Conservation (phyloP, 345 rosid species). For the Gossypium stocksii region DNA sequence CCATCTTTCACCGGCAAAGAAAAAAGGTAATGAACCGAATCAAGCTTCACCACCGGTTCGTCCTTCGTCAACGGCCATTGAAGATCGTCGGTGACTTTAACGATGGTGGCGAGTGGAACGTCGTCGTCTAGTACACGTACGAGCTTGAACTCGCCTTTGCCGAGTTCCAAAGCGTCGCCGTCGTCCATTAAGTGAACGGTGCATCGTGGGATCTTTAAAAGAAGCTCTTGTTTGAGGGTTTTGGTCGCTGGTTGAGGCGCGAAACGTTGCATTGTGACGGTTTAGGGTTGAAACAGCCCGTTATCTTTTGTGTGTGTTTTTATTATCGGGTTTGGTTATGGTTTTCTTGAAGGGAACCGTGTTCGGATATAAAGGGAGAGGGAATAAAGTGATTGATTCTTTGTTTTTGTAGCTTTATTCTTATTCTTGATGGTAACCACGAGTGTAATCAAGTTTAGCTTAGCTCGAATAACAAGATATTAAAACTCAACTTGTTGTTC, state of each 20-base stretch:
- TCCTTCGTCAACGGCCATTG: constrained; percentile 92
- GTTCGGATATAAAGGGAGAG: constrained; percentile 9
- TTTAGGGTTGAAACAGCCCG: constrained; percentile 44
- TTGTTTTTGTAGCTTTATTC: constrained; percentile 26
- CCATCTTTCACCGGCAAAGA: constrained; percentile 76
- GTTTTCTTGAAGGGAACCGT: neutral
- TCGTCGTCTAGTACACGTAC: constrained; percentile 46
- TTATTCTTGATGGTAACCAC: constrained; percentile 5
- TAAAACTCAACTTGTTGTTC: too few species aligned
- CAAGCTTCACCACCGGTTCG: constrained; percentile 84
- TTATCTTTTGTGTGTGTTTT: neutral
- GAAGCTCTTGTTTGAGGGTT: constrained; percentile 41
- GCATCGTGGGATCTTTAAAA: constrained; percentile 63
- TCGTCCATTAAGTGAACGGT: constrained; percentile 66
- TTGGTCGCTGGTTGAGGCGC: constrained; percentile 24
- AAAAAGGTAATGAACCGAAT: constrained; percentile 62
- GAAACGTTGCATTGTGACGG: constrained; percentile 18
- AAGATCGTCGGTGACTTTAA: constrained; percentile 64
- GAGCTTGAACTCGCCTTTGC: constrained; percentile 59
- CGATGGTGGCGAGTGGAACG: constrained; percentile 55
- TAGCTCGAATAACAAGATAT: too few species aligned
- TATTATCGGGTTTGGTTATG: neutral
- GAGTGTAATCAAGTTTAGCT: too few species aligned
- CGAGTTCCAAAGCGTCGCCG: constrained; percentile 73
- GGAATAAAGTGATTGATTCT: constrained; percentile 7